Evolutionary conservation across 306 rosid genomes (phyloP).

Genomic region (Lablab purpureus): DNA sequence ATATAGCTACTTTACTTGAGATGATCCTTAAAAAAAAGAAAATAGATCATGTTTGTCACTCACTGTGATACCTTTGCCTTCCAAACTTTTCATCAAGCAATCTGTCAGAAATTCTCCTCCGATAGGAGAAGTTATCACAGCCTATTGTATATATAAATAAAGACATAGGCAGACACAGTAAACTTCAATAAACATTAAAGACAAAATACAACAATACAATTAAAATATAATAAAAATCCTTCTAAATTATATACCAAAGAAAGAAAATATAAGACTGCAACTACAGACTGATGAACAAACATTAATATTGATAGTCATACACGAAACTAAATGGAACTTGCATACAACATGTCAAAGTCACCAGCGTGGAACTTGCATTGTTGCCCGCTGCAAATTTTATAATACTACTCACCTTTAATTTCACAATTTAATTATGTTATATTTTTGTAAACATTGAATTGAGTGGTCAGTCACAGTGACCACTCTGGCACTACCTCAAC

Average conservation of each 20-base stretch:
- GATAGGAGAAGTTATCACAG: constrained; percentile 85
- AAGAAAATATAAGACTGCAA: constrained; percentile 12
- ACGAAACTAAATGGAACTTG: neutral
- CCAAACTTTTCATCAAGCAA: constrained; percentile 94
- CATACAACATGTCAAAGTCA: neutral
- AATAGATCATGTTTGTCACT: constrained; percentile 47
- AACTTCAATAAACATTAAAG: constrained; percentile 7
- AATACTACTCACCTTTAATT: neutral
- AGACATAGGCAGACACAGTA: constrained; percentile 1
- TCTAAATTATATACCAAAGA: constrained; percentile 29
- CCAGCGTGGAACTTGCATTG: neutral
- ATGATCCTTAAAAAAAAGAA: constrained; percentile 5
- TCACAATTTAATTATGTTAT: neutral
- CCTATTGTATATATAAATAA: constrained; percentile 56
- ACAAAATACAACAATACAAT: neutral
- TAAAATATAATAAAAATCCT: neutral
- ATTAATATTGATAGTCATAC: constrained; percentile 21
- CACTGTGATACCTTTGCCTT: constrained; percentile 90
- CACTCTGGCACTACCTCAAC: neutral
- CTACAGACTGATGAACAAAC: constrained; percentile 18
- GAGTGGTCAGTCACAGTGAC: constrained; percentile 4
- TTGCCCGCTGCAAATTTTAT: constrained; percentile 18
- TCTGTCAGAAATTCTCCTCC: constrained; percentile 98
- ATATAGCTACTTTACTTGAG: constrained; percentile 26
- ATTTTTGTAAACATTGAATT: neutral